Conservation (phyloP, 2,329 filamentous ascomycete genomes). For the Lojkania enalia region DNA sequence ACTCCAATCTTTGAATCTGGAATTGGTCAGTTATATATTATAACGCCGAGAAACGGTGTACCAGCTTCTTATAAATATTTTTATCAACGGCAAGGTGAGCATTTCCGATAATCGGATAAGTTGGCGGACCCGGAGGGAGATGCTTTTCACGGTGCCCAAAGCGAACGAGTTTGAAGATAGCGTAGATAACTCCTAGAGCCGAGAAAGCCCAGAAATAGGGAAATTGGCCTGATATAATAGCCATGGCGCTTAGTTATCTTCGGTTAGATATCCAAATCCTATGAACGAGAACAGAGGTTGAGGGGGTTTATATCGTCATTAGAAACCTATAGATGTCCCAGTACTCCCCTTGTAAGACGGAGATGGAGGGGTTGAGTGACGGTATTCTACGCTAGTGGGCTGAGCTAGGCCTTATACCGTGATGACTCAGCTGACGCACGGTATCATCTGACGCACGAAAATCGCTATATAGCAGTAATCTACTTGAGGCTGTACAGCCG, state of each 20-base stretch:
- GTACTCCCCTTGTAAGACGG: too few species aligned
- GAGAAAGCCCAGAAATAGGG: conserved; percentile 13
- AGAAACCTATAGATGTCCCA: too few species aligned
- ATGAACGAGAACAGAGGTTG: too few species aligned
- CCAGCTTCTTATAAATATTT: conserved; percentile 20
- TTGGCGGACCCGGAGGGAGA: conserved; percentile 33
- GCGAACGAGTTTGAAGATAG: conserved; percentile 21
- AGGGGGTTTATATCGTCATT: too few species aligned
- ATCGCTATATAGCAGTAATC: not conserved
- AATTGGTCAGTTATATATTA: conserved; percentile 9
- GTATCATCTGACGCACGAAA: not conserved
- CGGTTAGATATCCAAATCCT: too few species aligned
- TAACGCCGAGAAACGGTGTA: conserved; percentile 4
- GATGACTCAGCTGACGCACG: too few species aligned
- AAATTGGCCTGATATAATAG: too few species aligned
- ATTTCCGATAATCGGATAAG: conserved; percentile 31
- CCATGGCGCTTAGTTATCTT: too few species aligned
- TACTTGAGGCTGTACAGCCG: not conserved
- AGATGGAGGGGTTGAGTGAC: too few species aligned
- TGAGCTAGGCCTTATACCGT: too few species aligned
- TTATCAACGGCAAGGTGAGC: conserved; percentile 24
- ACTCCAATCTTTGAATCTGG: conserved; percentile 25
- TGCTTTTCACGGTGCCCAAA: conserved; percentile 29
- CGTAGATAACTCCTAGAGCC: conserved; percentile 10
- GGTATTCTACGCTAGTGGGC: too few species aligned